Evolutionary conservation across 805 yeast genomes (phyloP).

Genomic region (Sugiyamaella floridensis): DNA sequence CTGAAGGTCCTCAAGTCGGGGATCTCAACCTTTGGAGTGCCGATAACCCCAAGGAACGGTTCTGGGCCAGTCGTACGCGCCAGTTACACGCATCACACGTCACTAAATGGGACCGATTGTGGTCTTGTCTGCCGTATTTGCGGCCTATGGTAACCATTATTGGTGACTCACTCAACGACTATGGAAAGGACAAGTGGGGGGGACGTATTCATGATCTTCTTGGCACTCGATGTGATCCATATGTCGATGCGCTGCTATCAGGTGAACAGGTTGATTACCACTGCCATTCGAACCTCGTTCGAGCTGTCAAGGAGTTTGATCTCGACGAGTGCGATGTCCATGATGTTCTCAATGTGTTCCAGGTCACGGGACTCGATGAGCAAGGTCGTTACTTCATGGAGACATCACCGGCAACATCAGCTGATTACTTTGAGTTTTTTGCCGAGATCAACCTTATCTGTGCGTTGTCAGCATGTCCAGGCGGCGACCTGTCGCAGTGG

Average conservation of each 20-base stretch:
- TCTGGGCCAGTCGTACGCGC: slow-evolving; percentile 66
- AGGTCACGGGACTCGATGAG: slow-evolving; percentile 59
- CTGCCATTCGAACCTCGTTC: slow-evolving; percentile 57
- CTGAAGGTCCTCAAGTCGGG: slow-evolving; percentile 67
- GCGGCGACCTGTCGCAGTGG: slow-evolving; percentile 63
- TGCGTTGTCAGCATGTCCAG: slow-evolving; percentile 63
- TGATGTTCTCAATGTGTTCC: slow-evolving; percentile 63
- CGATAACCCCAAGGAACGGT: slow-evolving; percentile 54
- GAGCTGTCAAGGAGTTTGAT: slow-evolving; percentile 55
- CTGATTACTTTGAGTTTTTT: slow-evolving; percentile 58
- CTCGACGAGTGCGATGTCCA: slow-evolving; percentile 61
- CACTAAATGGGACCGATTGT: slow-evolving; percentile 51
- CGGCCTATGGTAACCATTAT: slow-evolving; percentile 60
- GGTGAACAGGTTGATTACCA: slow-evolving; percentile 62
- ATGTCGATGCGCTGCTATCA: slow-evolving; percentile 54
- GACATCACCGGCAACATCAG: slow-evolving; percentile 54
- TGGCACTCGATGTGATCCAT: slow-evolving; percentile 67
- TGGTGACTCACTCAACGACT: slow-evolving; percentile 47
- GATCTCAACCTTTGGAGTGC: slow-evolving; percentile 60
- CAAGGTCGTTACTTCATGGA: slow-evolving; percentile 65
- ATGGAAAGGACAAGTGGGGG: slow-evolving; percentile 58
- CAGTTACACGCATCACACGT: slow-evolving; percentile 61
- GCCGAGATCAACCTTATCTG: slow-evolving; percentile 60
- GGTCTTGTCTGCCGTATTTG: slow-evolving; percentile 61
- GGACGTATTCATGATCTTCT: slow-evolving; percentile 59